These are phyloP conservation scores for Sinapis alba DNA, from an alignment of 441 rosid species.

Conservation along the genomic window DNA sequence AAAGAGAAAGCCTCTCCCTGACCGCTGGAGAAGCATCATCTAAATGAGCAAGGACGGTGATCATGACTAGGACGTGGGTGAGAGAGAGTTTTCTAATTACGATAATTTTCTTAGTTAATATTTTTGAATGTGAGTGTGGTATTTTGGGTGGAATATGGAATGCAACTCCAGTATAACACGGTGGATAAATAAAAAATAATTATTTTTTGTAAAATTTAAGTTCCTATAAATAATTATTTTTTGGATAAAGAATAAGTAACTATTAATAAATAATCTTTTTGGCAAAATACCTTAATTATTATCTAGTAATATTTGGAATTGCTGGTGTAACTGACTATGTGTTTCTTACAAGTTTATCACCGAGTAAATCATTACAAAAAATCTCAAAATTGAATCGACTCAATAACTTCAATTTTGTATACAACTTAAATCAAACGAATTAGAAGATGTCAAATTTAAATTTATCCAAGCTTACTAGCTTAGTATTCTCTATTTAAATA, in stretches of 20 bases:
- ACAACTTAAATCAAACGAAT: not conserved
- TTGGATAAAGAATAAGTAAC: too few species aligned
- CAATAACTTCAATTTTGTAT: not conserved
- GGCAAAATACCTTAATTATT: too few species aligned
- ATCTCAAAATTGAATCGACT: not conserved
- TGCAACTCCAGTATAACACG: not conserved
- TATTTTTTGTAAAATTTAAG: too few species aligned
- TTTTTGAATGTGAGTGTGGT: not conserved
- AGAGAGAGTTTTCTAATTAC: not conserved
- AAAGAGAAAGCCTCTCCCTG: not conserved
- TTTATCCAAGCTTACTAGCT: not conserved
- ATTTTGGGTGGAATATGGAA: conserved; percentile 3
- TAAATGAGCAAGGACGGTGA: not conserved
- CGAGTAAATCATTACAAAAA: not conserved
- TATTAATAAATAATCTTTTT: too few species aligned
- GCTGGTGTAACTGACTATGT: not conserved
- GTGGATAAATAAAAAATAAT: not conserved
- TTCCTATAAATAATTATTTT: too few species aligned
- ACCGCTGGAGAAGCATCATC: conserved; percentile 2
- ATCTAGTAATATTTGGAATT: not conserved
- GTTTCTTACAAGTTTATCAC: not conserved
- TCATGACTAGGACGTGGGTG: not conserved
- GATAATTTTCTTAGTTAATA: not conserved
- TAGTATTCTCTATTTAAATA: not conserved
- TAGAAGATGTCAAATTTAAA: not conserved